A percentile compares a stretch with the other conserved stretches of the same genome.
phyloP scores from a whole-genome alignment of 225 moss, liverwort and hornwort genomes.

The Marchantia paleacea region DNA sequence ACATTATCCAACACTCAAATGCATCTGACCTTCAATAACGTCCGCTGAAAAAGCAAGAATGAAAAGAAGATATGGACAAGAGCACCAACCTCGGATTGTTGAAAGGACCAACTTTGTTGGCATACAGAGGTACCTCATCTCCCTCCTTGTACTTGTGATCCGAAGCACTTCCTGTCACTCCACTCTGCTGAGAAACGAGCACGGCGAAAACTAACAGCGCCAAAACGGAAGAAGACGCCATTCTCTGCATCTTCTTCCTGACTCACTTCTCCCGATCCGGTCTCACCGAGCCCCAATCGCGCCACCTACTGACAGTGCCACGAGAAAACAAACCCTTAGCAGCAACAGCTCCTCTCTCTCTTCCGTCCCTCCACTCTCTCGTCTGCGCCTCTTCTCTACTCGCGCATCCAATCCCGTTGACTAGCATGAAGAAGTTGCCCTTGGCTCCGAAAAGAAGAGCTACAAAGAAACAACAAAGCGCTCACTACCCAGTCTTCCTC shows the following conservation, averaged over 20 bases:
- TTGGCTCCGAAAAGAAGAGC: not conserved
- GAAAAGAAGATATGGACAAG: not conserved
- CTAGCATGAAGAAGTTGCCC: too few relatives aligned
- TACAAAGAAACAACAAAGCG: not conserved
- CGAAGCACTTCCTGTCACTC: constrained; percentile 50
- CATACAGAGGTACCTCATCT: constrained; percentile 81
- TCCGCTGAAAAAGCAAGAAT: not conserved
- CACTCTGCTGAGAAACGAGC: constrained; percentile 33
- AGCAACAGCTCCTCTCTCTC: not conserved
- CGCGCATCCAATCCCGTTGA: not conserved
- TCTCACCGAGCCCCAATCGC: not conserved
- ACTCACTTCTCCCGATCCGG: constrained; percentile 4
- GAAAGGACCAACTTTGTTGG: constrained; percentile 96
- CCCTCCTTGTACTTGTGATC: constrained; percentile 74
- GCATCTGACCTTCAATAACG: not conserved
- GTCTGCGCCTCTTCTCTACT: not conserved
- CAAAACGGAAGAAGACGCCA: constrained; percentile 29
- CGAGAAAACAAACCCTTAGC: not conserved
- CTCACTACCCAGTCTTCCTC: not conserved
- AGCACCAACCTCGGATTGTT: constrained; percentile 82
- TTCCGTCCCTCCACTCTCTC: not conserved
- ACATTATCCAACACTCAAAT: not conserved
- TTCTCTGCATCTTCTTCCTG: constrained; percentile 19
- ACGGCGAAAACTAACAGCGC: constrained; percentile 17
- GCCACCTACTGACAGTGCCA: not conserved